Conservation (phyloP, 495 filamentous ascomycete genomes). For the Neurospora discreta region DNA sequence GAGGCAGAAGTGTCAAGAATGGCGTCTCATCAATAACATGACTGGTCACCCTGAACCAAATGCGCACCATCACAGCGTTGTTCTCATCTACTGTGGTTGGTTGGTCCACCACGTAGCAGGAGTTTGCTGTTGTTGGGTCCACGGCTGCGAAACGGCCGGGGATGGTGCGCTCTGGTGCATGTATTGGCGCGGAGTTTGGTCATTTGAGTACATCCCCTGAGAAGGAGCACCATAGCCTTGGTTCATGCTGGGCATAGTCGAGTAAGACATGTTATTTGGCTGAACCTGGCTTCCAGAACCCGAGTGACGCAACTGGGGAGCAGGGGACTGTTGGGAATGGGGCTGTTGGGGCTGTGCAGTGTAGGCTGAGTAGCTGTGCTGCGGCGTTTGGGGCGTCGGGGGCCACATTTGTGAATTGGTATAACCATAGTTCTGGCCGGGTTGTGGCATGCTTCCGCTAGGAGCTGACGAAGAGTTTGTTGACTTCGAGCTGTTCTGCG, state of each 20-base stretch:
- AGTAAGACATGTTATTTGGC: slow-evolving; percentile 41
- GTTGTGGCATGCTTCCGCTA: slow-evolving; percentile 25
- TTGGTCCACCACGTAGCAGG: slow-evolving; percentile 35
- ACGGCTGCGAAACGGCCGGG: slow-evolving; percentile 32
- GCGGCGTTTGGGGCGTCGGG: slow-evolving; percentile 34
- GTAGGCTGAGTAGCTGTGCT: slow-evolving; percentile 34
- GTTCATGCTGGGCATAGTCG: slow-evolving; percentile 47
- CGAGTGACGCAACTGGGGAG: slow-evolving; percentile 52
- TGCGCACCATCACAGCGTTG: neutral
- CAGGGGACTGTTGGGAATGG: slow-evolving; percentile 46
- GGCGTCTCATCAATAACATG: neutral
- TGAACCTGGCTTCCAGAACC: slow-evolving; percentile 49
- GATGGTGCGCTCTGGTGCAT: slow-evolving; percentile 36
- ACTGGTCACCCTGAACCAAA: neutral
- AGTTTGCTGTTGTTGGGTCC: slow-evolving; percentile 31
- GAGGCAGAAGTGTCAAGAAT: neutral
- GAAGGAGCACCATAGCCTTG: slow-evolving; percentile 40
- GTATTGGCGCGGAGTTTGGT: slow-evolving; percentile 51
- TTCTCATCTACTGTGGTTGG: slow-evolving; percentile 28
- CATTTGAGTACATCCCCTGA: slow-evolving; percentile 46
- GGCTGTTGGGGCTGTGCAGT: slow-evolving; percentile 43
- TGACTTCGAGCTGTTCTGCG: slow-evolving; percentile 36
- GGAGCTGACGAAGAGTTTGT: slow-evolving; percentile 23
- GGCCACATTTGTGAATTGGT: slow-evolving; percentile 41
- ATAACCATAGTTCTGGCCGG: slow-evolving; percentile 38